Base-by-base conservation (phyloP, 1,284 basidiomycete species). In the Rhodofomes roseus region DNA sequence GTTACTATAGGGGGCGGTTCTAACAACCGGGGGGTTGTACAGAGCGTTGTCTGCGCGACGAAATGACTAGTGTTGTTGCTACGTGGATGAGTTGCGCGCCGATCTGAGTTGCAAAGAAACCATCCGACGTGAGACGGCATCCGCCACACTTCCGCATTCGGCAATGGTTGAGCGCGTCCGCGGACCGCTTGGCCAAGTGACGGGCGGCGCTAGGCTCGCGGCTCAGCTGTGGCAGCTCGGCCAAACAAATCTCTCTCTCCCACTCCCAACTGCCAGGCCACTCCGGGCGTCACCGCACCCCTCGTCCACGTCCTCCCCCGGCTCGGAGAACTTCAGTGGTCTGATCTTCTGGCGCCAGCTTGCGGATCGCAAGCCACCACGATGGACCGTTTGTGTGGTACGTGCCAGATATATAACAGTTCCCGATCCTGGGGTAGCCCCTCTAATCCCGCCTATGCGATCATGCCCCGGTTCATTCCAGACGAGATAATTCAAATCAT, bases 401-500 rank as follows among this genome's bases (percentile, higher is more conserved):
- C 60, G 85, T 77, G 65, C 62, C 63, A 55, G 52, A 54, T 55
- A 59, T 50, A 43, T 44, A 58, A 55, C 53, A 43, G 53, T 52
- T 50, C 56, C 55, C 23, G 40, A 60, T 37, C 36, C 36, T 55
- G 43, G 31, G 55, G 46, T 8, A 31, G 51, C 27, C 50, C 46
- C 61, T 41, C 54, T 51, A 51, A 54, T 50, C 37, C 46, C 64
- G 53, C 53, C 50, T 55, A 34, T 51, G 41, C 43, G 20, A 39
- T 60, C 48, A 54, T 48, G 54, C 23, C 23, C 57, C 60, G 58
- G 54, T 52, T 25, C 39, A 22, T 37, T 37, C 40, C 60, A 87
- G 87, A 89, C 73, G 89, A 91, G 74, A 77, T 91, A 62, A 75
- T 91, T 48, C 85, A 88, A 70, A 74, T 89, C 64, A 81, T 91